Base-by-base conservation (phyloP, 768 basidiomycete genomes). In the Tulasnella calospora region DNA sequence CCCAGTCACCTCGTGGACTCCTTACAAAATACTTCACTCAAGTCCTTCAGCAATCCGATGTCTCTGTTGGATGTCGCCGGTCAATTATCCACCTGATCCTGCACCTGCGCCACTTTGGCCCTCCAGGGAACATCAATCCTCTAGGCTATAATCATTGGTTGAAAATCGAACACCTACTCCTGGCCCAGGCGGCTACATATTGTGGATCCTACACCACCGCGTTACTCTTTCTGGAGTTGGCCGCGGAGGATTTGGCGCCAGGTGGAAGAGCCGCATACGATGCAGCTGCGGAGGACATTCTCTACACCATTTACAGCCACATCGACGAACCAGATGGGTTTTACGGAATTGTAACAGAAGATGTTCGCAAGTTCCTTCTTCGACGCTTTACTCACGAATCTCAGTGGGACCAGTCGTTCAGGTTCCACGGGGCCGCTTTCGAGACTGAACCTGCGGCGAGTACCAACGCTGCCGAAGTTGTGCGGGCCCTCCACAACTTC, bases 301-400 rank as follows among this genome's bases (percentile, higher is more conserved):
- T 99, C 30, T 98, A 95, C 85, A 92, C 92, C 73, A 95, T 99
- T 73, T 99, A 99, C 82, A 90, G 91, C 76, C 92, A 95, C 81
- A 95, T 99, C 79, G 96, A 98, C 82, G 98, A 99, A 83, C 96
- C 96, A 0, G 98, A 99, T 81, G 96, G 98, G 1, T 99, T 99
- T 83, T 99, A 99, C 84, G 95, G 95, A 7, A 95, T 99, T 79
- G 88, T 91, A 80, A 90, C 92, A 9, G 84, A 87, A 41, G 90
- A 99, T 82, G 88, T 94, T n/a, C 88, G 90, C 35, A 88, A 89
- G 67, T 93, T 96, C 77, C 88, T 99, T 46, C 87, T 96, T 74
- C 92, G 90, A 80, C 90, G 94, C 13, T 92, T 97, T 80, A 93
- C 94, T 81, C 98, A 99, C 80, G 98, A 99, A 83, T 88, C 91